phyloP scores from a whole-genome alignment of 805 yeast species.

The Lachancea sp. region DNA sequence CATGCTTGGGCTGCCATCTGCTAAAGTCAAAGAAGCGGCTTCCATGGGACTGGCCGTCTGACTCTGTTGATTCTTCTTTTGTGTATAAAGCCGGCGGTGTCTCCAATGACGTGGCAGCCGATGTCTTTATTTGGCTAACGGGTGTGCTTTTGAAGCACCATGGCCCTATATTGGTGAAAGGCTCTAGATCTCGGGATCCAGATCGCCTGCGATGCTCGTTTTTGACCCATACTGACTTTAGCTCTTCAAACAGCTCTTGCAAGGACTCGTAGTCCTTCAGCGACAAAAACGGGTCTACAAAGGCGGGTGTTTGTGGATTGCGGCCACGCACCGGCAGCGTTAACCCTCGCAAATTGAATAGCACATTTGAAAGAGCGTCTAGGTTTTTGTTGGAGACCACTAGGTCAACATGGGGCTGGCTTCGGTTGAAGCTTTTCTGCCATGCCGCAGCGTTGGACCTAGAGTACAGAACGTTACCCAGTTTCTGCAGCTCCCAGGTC shows the following conservation, averaged over 20 bases:
- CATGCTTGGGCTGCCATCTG: slow-evolving; percentile 7
- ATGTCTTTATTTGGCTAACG: background rate
- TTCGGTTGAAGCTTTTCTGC: slow-evolving; percentile 8
- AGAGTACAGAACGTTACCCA: slow-evolving; percentile 18
- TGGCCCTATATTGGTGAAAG: slow-evolving; percentile 1
- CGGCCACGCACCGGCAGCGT: background rate
- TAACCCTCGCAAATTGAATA: slow-evolving; percentile 17
- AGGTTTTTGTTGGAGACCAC: slow-evolving; percentile 11
- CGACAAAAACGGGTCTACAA: slow-evolving; percentile 1
- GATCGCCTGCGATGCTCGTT: slow-evolving; percentile 5
- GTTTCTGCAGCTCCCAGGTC: slow-evolving; percentile 10
- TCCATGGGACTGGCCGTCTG: slow-evolving; percentile 7
- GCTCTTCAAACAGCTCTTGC: slow-evolving; percentile 4
- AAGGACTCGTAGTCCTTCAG: slow-evolving; percentile 4
- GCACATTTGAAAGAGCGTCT: slow-evolving; percentile 8
- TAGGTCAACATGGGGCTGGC: slow-evolving; percentile 14
- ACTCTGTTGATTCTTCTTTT: background rate
- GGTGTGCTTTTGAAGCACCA: slow-evolving; percentile 7
- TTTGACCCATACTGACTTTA: slow-evolving; percentile 8
- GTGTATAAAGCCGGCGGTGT: background rate
- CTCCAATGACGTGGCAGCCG: background rate
- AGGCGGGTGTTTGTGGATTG: background rate
- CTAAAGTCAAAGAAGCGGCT: slow-evolving; percentile 13
- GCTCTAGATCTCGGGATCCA: slow-evolving; percentile 1
- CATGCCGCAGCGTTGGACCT: slow-evolving; percentile 12